These are phyloP conservation scores for Ceratobasidium sp. DNA, from an alignment of 1,284 basidiomycete species.

Conservation along the genomic window DNA sequence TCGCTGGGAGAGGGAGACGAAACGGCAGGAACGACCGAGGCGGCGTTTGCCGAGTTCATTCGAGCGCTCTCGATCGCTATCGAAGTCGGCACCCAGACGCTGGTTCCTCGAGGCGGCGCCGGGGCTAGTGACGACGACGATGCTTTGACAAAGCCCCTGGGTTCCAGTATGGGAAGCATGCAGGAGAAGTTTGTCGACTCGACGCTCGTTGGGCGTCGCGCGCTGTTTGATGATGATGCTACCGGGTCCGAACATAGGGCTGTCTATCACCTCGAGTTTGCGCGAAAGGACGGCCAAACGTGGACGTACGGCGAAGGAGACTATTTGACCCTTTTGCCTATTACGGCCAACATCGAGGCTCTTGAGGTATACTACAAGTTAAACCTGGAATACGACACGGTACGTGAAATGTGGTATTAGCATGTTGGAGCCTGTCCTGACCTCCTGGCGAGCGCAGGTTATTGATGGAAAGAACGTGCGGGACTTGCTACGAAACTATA, in stretches of 20 bases:
- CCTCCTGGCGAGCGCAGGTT: background rate
- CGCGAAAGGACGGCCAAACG: conserved; percentile 21
- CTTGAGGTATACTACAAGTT: conserved; percentile 24
- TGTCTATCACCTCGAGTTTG: conserved; percentile 25
- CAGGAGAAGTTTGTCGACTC: conserved; percentile 32
- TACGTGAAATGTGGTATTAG: background rate
- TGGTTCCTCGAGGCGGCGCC: background rate
- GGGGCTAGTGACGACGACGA: background rate
- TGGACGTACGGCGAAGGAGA: conserved; percentile 27
- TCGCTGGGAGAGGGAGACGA: conserved; percentile 20
- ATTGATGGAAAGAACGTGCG: conserved; percentile 34
- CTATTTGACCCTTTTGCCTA: conserved; percentile 13
- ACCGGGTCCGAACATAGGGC: conserved; percentile 5
- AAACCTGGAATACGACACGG: conserved; percentile 23
- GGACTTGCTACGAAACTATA: conserved; percentile 25
- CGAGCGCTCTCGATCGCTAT: conserved; percentile 35
- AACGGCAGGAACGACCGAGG: conserved; percentile 22
- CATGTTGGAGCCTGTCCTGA: background rate
- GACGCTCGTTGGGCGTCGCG: conserved; percentile 10
- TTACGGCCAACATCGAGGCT: conserved; percentile 20
- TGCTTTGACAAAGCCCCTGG: conserved; percentile 10
- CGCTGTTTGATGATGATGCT: conserved; percentile 17
- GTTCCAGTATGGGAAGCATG: conserved; percentile 25
- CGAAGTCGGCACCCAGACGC: conserved; percentile 29
- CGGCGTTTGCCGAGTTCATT: conserved; percentile 22